Conservation (phyloP, 192 early-diverging fungal genomes). For the Chytriomyces sp. region DNA sequence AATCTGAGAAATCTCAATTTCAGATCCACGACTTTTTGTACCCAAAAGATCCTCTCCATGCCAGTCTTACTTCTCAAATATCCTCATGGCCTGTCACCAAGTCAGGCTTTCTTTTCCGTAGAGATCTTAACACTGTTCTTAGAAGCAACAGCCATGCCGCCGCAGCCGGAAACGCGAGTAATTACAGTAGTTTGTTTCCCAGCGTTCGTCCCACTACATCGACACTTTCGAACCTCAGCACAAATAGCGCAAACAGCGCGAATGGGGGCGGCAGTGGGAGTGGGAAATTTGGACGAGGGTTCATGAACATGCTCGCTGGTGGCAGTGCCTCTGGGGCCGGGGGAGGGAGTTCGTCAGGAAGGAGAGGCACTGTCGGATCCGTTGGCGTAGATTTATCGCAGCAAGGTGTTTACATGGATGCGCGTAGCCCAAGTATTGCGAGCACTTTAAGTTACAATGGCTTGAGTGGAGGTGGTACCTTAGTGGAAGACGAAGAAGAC, state of each 20-base stretch:
- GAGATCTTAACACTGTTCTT: conserved; percentile 15
- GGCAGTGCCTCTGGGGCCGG: background rate
- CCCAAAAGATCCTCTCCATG: conserved; percentile 20
- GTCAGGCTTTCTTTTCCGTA: conserved; percentile 45
- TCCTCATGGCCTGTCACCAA: conserved; percentile 46
- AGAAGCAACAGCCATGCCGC: conserved; percentile 1
- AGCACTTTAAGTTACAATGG: conserved; percentile 26
- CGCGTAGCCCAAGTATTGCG: conserved; percentile 25
- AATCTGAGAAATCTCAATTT: background rate
- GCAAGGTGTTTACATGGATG: conserved; percentile 7
- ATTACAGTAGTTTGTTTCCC: conserved; percentile 26
- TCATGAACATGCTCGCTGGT: background rate
- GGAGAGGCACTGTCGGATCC: background rate
- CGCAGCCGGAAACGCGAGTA: conserved; percentile 25
- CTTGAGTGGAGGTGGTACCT: background rate
- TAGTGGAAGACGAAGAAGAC: conserved; percentile 45
- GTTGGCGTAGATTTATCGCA: background rate
- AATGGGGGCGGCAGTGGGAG: background rate
- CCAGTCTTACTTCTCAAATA: conserved; percentile 6
- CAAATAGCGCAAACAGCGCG: background rate
- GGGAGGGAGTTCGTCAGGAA: background rate
- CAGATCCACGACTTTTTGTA: conserved; percentile 28
- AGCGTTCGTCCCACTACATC: conserved; percentile 21
- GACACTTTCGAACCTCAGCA: conserved; percentile 3
- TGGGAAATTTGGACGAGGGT: background rate